Evolutionary conservation across 208 protist species (phyloP).

Genomic region (Crithidia brevicula): DNA sequence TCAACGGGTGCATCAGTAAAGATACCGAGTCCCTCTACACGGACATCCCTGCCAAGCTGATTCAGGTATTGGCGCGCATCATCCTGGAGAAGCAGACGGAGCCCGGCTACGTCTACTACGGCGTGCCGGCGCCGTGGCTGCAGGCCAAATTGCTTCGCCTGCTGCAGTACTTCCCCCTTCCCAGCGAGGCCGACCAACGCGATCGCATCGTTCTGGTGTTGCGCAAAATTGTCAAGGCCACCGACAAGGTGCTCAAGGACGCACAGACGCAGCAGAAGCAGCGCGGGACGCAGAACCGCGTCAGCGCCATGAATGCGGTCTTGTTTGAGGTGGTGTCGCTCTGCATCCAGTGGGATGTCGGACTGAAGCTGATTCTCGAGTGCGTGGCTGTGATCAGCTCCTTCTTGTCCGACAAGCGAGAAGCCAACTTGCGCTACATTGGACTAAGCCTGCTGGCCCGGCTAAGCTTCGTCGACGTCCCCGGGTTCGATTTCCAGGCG

Average conservation of each 20-base stretch:
- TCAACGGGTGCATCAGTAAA: conserved; percentile 89
- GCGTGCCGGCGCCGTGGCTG: conserved; percentile 98
- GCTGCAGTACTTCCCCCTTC: conserved; percentile 95
- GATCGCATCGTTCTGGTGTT: conserved; percentile 71
- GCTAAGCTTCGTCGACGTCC: conserved; percentile 59
- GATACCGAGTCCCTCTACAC: conserved; percentile 65
- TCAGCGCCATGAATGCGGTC: conserved; percentile 97
- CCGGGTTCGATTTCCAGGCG: conserved; percentile 64
- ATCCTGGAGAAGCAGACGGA: conserved; percentile 90
- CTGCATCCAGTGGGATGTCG: conserved; percentile 91
- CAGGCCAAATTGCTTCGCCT: conserved; percentile 98
- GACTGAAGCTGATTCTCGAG: conserved; percentile 77
- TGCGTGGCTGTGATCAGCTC: conserved; percentile 82
- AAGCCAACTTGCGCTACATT: conserved; percentile 92
- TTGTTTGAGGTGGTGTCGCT: conserved; percentile 97
- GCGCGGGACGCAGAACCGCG: conserved; percentile 93
- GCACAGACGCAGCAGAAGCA: conserved; percentile 82
- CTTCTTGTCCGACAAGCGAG: conserved; percentile 92
- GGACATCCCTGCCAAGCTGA: conserved; percentile 67
- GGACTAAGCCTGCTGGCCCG: conserved; percentile 84
- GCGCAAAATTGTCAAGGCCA: conserved; percentile 83
- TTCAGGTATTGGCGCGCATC: conserved; percentile 84
- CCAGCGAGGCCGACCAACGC: conserved; percentile 58
- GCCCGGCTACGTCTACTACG: conserved; percentile 98
- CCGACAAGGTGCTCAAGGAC: conserved; percentile 89